A percentile compares a stretch with the other conserved stretches of the same genome.
Conservation (phyloP, 2,329 filamentous ascomycete species). For the Didymella arachidicola region DNA sequence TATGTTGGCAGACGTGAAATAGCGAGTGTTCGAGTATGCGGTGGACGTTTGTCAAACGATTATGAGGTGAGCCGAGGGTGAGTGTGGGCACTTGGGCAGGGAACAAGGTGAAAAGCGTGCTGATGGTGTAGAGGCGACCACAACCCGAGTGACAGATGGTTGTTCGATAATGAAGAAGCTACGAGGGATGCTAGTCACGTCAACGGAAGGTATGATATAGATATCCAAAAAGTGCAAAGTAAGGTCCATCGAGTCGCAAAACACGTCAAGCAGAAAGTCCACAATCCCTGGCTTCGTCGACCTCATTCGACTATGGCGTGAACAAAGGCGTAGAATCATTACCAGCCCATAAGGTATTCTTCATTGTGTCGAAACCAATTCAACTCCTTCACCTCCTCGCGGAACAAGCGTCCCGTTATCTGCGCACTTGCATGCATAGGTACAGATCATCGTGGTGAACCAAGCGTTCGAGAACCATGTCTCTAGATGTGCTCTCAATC, state of each 20-base stretch:
- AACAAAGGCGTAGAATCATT: neutral
- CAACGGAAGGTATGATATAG: neutral
- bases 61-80: neutral
- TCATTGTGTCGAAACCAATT: neutral
- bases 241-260: conserved; percentile 2
- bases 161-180: neutral
- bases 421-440: neutral
- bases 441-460: neutral
- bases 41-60: neutral
- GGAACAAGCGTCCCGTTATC: neutral
- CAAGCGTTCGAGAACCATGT: neutral
- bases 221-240: neutral
- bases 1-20: neutral
- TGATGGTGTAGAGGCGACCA: neutral
- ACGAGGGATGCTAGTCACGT: neutral
- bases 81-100: too few relatives aligned
- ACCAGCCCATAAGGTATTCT: neutral
- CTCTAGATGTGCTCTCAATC: neutral
- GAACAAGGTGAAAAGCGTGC: neutral
- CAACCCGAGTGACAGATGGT: neutral
- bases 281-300: conserved; percentile 4
- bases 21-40: neutral
- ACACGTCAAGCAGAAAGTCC: neutral
- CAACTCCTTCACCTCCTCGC: neutral
- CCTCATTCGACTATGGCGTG: neutral